Conservation (phyloP, 202 grass and related monocot species). For the Digitaria exilis region DNA sequence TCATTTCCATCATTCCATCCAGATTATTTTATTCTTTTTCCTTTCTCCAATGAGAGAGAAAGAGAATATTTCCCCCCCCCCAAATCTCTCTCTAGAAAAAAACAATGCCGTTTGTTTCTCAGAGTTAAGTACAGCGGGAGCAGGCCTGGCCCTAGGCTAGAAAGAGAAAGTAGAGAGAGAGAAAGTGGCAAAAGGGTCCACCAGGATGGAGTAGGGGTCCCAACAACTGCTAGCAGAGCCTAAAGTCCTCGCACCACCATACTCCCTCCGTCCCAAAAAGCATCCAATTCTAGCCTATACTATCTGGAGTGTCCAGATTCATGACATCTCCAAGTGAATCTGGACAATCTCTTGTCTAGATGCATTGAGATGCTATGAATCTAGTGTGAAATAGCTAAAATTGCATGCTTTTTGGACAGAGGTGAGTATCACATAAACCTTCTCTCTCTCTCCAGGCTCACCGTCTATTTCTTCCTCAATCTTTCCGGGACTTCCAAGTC, state of each 20-base stretch:
- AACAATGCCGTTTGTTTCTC: neutral
- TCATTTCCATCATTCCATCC: constrained; percentile 35
- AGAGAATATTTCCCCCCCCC: neutral
- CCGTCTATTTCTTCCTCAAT: constrained; percentile 41
- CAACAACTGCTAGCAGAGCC: constrained; percentile 22
- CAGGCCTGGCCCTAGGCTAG: neutral
- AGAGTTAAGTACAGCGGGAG: constrained; percentile 25
- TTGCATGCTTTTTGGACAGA: no score
- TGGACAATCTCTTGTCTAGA: no score
- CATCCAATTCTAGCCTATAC: no score
- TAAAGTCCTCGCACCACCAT: constrained; percentile 40
- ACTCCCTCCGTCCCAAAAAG: no score
- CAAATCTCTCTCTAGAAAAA: neutral
- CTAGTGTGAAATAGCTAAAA: no score
- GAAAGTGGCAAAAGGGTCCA: neutral
- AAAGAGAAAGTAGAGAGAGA: constrained; percentile 24
- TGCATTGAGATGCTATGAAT: no score
- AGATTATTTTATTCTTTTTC: neutral
- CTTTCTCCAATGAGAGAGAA: neutral
- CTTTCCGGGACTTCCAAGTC: constrained; percentile 28
- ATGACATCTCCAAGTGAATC: no score
- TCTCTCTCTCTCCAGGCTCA: neutral
- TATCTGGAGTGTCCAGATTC: no score
- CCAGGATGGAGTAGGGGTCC: neutral
- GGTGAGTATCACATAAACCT: constrained; percentile 52